These are phyloP conservation scores for Coelastrella sp. DNA, from an alignment of 139 green algal species.

Conservation along the genomic window DNA sequence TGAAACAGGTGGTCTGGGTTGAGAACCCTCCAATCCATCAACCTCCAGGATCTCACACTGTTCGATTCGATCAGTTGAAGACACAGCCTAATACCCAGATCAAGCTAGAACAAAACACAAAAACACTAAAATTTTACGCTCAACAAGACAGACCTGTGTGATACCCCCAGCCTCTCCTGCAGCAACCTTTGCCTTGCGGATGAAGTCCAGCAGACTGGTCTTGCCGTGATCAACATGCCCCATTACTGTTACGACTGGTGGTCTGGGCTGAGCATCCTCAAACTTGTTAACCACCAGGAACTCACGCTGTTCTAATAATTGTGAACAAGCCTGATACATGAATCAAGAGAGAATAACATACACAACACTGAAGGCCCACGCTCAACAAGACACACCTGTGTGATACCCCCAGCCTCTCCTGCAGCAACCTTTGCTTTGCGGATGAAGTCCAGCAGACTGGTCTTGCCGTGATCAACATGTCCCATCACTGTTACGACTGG, in stretches of 20 bases:
- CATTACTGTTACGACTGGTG: constrained; percentile 98
- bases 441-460: constrained; percentile 92
- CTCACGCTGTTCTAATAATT: too few relatives aligned
- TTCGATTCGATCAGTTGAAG: too few relatives aligned
- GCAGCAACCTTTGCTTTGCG: constrained; percentile 88
- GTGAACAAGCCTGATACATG: too few relatives aligned
- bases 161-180: constrained; percentile 98
- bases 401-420: constrained; percentile 99
- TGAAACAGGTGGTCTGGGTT: too few relatives aligned
- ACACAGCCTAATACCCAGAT: too few relatives aligned
- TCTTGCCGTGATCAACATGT: constrained; percentile 99
- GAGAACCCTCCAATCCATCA: too few relatives aligned
- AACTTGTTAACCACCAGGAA: too few relatives aligned
- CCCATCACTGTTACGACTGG: constrained; percentile 99
- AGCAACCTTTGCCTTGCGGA: constrained; percentile 89
- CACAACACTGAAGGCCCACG: too few relatives aligned
- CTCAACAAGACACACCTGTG: constrained; percentile 60
- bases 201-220: constrained; percentile 93
- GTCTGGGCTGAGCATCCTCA: constrained; percentile 72
- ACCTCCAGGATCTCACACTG: not conserved
- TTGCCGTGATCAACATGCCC: constrained; percentile 99
- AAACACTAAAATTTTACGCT: not conserved
- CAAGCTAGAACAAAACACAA: not conserved
- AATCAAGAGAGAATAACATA: too few relatives aligned
- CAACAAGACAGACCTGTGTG: constrained; percentile 74